These are phyloP conservation scores for Candida dajiaensis DNA, from an alignment of 805 yeast genomes.

Conservation along the genomic window DNA sequence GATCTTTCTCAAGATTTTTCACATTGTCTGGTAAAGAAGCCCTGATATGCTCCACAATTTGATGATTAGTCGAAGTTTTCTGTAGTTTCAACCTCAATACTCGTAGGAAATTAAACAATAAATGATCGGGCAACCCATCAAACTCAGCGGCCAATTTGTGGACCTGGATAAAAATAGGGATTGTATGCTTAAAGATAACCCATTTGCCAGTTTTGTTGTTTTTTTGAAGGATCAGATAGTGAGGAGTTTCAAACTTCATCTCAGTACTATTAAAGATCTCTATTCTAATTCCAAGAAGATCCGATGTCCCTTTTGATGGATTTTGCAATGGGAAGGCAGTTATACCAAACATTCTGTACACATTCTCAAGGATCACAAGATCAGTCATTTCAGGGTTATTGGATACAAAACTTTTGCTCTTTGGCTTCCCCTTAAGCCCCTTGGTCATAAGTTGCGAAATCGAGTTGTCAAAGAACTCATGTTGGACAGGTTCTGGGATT, in stretches of 20 bases:
- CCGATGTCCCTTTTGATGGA: conserved; percentile 9
- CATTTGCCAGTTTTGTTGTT: conserved; percentile 24
- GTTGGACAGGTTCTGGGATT: conserved; percentile 19
- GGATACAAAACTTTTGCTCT: not conserved
- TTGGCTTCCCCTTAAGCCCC: not conserved
- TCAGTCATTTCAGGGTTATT: conserved; percentile 6
- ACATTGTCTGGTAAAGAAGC: conserved; percentile 5
- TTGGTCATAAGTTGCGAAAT: conserved; percentile 8
- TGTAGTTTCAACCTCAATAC: conserved; percentile 11
- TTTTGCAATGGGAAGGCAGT: conserved; percentile 31
- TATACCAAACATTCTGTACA: conserved; percentile 33
- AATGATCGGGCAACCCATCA: conserved; percentile 13
- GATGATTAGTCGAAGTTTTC: conserved; percentile 17
- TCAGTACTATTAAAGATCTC: conserved; percentile 28
- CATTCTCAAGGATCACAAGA: conserved; percentile 26
- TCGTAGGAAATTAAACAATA: conserved; percentile 10
- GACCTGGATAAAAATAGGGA: conserved; percentile 25
- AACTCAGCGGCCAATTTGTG: conserved; percentile 11
- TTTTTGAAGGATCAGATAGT: conserved; percentile 29
- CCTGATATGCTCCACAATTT: conserved; percentile 13
- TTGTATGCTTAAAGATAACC: conserved; percentile 31
- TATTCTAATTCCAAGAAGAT: conserved; percentile 32
- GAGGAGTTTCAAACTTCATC: conserved; percentile 28
- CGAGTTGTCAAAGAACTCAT: conserved; percentile 23
- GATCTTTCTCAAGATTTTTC: conserved; percentile 16